phyloP scores from a whole-genome alignment of 495 filamentous ascomycete genomes.

The Trichoderma erinaceum region DNA sequence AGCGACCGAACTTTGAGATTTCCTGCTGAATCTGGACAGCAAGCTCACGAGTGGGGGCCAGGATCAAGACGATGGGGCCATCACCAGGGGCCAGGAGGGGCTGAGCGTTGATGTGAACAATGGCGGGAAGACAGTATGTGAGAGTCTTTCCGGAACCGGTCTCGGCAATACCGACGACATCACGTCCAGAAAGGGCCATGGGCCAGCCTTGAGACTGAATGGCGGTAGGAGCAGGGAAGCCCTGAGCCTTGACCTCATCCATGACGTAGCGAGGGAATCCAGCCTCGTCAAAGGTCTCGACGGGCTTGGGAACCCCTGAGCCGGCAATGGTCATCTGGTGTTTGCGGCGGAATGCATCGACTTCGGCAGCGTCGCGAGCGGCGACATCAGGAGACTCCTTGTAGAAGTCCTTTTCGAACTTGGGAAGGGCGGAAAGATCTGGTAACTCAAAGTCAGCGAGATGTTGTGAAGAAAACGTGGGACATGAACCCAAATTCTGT shows the following conservation, averaged over 20 bases:
- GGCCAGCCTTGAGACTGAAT: conserved; percentile 99
- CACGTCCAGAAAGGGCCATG: conserved; percentile 96
- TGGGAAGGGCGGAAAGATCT: conserved; percentile 77
- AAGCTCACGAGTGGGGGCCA: conserved; percentile 94
- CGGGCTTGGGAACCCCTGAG: conserved; percentile 75
- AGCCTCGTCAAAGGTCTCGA: conserved; percentile 95
- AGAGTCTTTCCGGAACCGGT: conserved; percentile 98
- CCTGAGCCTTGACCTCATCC: conserved; percentile 96
- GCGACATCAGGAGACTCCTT: conserved; percentile 81
- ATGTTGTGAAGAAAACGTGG: too few species aligned
- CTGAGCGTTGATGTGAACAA: conserved; percentile 99
- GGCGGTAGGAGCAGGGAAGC: conserved; percentile 83
- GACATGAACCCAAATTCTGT: neutral
- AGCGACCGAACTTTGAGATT: conserved; percentile 94
- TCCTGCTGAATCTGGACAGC: conserved; percentile 97
- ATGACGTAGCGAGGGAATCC: conserved; percentile 95
- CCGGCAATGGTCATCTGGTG: conserved; percentile 77
- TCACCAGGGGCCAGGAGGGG: conserved; percentile 95
- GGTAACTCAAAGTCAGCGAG: conserved; percentile 2
- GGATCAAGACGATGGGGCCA: conserved; percentile 90
- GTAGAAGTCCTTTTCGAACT: conserved; percentile 99
- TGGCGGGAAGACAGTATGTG: conserved; percentile 95
- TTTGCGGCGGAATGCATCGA: conserved; percentile 77
- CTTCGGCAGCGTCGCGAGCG: conserved; percentile 66
- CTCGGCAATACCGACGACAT: conserved; percentile 98